phyloP scores from a whole-genome alignment of 108 stramenopile species.

The Cyclotella atomus region DNA sequence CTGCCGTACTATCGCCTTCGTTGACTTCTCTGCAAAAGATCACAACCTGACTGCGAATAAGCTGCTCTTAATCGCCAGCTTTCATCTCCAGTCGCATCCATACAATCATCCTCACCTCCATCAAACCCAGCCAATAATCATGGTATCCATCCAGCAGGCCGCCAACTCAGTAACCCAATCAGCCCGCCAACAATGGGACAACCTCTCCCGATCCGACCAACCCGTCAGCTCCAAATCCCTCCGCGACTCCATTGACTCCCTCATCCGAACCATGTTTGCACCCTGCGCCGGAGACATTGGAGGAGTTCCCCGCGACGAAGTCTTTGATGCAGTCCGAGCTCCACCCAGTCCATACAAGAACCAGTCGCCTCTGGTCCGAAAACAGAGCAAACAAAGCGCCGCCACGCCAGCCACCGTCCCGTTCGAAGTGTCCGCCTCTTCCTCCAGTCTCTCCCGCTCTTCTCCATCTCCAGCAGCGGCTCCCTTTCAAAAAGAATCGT shows the following conservation, averaged over 20 bases:
- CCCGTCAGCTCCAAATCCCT: not conserved
- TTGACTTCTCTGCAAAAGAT: too few species aligned
- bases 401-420: slow-evolving; percentile 12
- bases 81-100: not conserved
- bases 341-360: not conserved
- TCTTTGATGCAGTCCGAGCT: not conserved
- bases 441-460: slow-evolving; percentile 4
- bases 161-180: slow-evolving; percentile 1
- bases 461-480: not conserved
- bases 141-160: slow-evolving; percentile 52
- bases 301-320: slow-evolving; percentile 26
- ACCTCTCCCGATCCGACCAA: not conserved
- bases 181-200: slow-evolving; percentile 4
- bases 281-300: slow-evolving; percentile 39
- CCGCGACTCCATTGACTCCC: slow-evolving; percentile 19
- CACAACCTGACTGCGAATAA: too few species aligned
- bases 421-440: slow-evolving; percentile 28
- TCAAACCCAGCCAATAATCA: slow-evolving; percentile 75
- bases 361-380: not conserved
- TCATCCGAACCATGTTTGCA: slow-evolving; percentile 37
- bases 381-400: not conserved
- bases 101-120: slow-evolving; percentile 55
- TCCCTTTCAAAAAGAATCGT: slow-evolving; percentile 18
- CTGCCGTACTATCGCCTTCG: too few species aligned
- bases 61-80: not conserved